A percentile compares a stretch with the other conserved stretches of the same genome.
Evolutionary conservation across 2,329 filamentous ascomycete species (phyloP).

Genomic region (Colletotrichum aenigma): DNA sequence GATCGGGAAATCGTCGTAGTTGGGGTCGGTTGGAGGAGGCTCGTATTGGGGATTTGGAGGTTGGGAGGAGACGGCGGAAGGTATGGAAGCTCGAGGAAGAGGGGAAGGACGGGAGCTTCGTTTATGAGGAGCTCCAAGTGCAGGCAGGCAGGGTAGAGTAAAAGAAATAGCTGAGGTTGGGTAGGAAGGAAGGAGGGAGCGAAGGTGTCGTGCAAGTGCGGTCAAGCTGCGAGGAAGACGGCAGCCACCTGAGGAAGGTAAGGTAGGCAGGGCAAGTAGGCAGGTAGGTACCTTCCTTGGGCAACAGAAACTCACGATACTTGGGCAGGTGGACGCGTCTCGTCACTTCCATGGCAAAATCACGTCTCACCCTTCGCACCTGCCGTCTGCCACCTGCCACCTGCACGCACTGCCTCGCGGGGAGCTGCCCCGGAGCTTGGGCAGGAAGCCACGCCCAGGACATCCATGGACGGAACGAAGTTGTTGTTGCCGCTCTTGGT

Average conservation of each 20-base stretch:
- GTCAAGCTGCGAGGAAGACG: neutral
- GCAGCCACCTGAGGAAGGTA: neutral
- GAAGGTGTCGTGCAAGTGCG: neutral
- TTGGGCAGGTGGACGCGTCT: constrained; percentile 5
- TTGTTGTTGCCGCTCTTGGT: neutral
- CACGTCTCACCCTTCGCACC: neutral
- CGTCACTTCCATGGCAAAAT: neutral
- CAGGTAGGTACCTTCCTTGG: neutral
- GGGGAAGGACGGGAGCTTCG: neutral
- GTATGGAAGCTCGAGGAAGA: neutral
- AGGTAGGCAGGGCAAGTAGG: neutral
- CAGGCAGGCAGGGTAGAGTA: neutral
- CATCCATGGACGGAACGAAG: neutral
- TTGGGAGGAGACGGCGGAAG: neutral
- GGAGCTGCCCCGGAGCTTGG: constrained; percentile 8
- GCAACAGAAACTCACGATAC: constrained; percentile 3
- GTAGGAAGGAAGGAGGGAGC: neutral
- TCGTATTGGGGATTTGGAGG: neutral
- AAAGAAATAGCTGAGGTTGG: neutral
- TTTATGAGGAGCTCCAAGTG: neutral
- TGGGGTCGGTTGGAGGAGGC: neutral
- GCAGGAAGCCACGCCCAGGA: neutral
- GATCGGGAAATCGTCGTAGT: neutral
- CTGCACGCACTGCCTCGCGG: constrained; percentile 12
- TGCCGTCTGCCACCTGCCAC: neutral